Percentiles rank a stretch among this genome's conserved stretches.
Conservation (phyloP, 2,329 filamentous ascomycete species). For the Alternaria novae-zelandiae region DNA sequence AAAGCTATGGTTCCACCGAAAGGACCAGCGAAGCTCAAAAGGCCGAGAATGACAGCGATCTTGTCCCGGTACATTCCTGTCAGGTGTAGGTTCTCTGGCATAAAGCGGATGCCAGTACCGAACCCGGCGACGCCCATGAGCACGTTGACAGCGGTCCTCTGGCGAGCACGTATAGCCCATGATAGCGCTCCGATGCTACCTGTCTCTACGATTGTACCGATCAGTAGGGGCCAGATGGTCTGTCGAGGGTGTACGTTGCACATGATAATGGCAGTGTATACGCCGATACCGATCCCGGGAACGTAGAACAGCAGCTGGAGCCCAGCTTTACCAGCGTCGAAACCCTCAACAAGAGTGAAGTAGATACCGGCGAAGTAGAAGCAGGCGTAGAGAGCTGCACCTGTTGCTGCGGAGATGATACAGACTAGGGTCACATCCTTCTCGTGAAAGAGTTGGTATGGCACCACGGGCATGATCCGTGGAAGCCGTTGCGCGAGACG, state of each 20-base stretch:
- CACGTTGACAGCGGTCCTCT: not conserved
- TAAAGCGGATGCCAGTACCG: constrained; percentile 1
- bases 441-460: constrained; percentile 2
- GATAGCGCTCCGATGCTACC: not conserved
- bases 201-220: not conserved
- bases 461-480: not conserved
- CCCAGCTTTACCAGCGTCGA: not conserved
- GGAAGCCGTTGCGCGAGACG: not conserved
- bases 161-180: not conserved
- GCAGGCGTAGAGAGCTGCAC: not conserved
- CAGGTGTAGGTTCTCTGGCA: not conserved
- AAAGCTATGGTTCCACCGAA: constrained; percentile 2
- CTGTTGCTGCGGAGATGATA: constrained; percentile 4
- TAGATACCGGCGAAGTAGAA: constrained; percentile 5
- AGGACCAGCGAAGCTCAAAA: constrained; percentile 3
- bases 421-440: not conserved
- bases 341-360: not conserved
- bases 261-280: not conserved
- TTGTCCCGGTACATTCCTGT: constrained; percentile 1
- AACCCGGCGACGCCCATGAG: constrained; percentile 1
- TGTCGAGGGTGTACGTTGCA: not conserved
- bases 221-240: not conserved
- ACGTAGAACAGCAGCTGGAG: constrained; percentile 3
- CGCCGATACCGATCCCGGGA: not conserved
- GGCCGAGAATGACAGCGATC: not conserved